Evolutionary conservation across 2,329 filamentous ascomycete genomes (phyloP).

Genomic region (Ceratocystis cacaofunesta): DNA sequence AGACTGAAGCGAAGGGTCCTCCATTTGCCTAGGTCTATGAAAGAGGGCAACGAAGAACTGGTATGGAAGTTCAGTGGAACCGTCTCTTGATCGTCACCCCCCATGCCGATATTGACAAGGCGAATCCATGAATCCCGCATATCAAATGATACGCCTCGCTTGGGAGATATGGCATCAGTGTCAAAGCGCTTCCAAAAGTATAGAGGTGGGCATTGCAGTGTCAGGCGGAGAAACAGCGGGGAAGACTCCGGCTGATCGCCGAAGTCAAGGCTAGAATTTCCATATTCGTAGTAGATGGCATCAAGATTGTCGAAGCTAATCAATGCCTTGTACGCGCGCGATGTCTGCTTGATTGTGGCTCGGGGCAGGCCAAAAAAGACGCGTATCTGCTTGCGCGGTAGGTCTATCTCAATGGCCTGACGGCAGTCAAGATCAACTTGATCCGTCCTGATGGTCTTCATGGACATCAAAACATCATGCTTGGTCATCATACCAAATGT

Average conservation of each 20-base stretch:
- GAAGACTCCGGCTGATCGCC: background rate
- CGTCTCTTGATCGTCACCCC: background rate
- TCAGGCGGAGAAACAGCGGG: slow-evolving; percentile 30
- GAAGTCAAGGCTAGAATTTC: background rate
- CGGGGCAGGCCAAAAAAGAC: slow-evolving; percentile 9
- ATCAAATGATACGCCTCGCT: slow-evolving; percentile 25
- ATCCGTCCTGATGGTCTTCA: slow-evolving; percentile 7
- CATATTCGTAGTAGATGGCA: slow-evolving; percentile 26
- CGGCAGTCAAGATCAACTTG: slow-evolving; percentile 1
- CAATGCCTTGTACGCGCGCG: slow-evolving; percentile 26
- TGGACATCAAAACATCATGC: slow-evolving; percentile 7
- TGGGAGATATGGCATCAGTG: background rate
- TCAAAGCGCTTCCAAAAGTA: slow-evolving; percentile 30
- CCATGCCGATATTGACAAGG: slow-evolving; percentile 29
- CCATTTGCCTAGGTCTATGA: slow-evolving; percentile 42
- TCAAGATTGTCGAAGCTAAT: slow-evolving; percentile 35
- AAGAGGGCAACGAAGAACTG: slow-evolving; percentile 23
- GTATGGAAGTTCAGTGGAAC: slow-evolving; percentile 29
- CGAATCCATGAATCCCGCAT: slow-evolving; percentile 33
- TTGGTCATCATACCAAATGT: slow-evolving; percentile 11
- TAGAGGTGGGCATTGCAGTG: slow-evolving; percentile 29
- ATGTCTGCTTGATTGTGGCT: background rate
- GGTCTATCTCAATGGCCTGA: slow-evolving; percentile 11
- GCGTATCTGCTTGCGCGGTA: slow-evolving; percentile 12
- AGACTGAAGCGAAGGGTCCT: slow-evolving; percentile 38